Conservation (phyloP, 257 asterid species). For the Solanum rostratum region DNA sequence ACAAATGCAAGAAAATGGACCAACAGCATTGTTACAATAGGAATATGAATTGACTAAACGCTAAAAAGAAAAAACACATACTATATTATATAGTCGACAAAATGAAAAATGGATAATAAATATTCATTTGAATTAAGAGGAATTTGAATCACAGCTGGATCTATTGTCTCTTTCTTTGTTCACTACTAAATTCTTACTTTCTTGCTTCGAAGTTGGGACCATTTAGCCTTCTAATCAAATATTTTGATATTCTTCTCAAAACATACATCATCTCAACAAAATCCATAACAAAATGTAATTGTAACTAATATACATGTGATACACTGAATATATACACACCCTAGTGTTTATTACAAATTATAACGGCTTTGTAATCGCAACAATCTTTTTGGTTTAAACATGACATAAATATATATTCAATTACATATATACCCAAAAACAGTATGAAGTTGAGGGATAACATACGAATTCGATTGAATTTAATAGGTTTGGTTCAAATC, state of each 20-base stretch:
- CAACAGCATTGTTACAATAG: slow-evolving; percentile 21
- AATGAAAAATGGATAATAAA: slow-evolving; percentile 9
- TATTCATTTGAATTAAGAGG: background rate
- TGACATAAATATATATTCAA: background rate
- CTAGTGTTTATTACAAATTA: background rate
- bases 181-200: background rate
- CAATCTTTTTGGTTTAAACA: background rate
- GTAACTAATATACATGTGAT: background rate
- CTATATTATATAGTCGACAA: slow-evolving; percentile 16
- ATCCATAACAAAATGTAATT: background rate
- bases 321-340: background rate
- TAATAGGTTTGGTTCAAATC: background rate
- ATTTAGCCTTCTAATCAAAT: background rate
- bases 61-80: background rate
- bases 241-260: background rate
- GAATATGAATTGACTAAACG: slow-evolving; percentile 19
- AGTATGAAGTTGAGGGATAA: too few relatives aligned
- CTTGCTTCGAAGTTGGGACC: background rate
- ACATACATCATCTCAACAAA: background rate
- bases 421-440: background rate
- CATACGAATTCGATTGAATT: background rate
- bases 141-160: slow-evolving; percentile 37
- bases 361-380: background rate
- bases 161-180: slow-evolving; percentile 39
- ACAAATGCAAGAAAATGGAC: slow-evolving; percentile 2